Evolutionary conservation across 2,329 filamentous ascomycete species (phyloP).

Genomic region (Fusarium staphyleae): DNA sequence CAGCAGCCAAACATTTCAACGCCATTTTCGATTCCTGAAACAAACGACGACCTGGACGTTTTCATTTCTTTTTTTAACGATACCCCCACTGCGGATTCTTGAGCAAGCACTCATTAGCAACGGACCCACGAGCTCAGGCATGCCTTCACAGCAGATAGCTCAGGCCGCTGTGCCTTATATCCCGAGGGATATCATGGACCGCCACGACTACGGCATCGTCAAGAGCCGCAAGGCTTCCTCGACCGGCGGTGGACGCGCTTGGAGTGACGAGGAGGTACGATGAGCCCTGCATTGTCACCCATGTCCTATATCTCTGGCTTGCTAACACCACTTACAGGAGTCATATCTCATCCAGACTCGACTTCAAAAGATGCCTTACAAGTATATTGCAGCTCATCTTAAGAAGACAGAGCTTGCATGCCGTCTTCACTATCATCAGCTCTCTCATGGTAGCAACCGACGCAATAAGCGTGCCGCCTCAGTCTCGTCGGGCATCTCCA

Average conservation of each 20-base stretch:
- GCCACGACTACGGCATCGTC: conserved; percentile 65
- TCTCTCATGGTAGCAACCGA: conserved; percentile 82
- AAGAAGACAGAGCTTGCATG: conserved; percentile 90
- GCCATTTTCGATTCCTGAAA: conserved; percentile 29
- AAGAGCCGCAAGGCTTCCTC: conserved; percentile 74
- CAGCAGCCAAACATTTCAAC: conserved; percentile 22
- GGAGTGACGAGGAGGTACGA: conserved; percentile 84
- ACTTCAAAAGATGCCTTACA: conserved; percentile 88
- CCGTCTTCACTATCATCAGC: conserved; percentile 85
- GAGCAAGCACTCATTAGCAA: conserved; percentile 30
- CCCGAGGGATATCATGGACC: conserved; percentile 62
- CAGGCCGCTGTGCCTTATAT: conserved; percentile 55
- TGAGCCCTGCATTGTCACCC: not conserved
- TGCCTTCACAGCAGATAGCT: conserved; percentile 61
- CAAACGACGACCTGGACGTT: conserved; percentile 21
- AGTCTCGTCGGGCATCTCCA: conserved; percentile 67
- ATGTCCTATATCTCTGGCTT: not conserved
- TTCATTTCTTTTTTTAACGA: conserved; percentile 23
- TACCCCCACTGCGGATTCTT: conserved; percentile 32
- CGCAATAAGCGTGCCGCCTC: conserved; percentile 80
- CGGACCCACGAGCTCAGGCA: conserved; percentile 39
- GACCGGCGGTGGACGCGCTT: conserved; percentile 78
- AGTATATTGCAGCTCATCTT: conserved; percentile 83
- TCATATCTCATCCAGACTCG: conserved; percentile 84
- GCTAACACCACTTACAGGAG: conserved; percentile 61